Evolutionary conservation across 768 basidiomycete species (phyloP).

Genomic region (Thelephora ganbajun): DNA sequence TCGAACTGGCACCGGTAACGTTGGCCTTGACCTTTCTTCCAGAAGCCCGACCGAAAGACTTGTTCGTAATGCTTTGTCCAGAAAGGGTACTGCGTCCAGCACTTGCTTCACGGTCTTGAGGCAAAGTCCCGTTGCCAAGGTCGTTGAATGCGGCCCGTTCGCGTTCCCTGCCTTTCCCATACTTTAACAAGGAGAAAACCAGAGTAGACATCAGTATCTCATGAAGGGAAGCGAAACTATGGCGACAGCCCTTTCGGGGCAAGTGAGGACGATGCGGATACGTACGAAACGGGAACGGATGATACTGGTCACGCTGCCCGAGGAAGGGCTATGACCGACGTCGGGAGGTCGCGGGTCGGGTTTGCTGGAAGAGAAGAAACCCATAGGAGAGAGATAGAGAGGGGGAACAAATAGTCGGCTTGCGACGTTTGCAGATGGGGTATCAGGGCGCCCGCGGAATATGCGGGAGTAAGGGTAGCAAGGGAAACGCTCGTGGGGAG

Average conservation of each 20-base stretch:
- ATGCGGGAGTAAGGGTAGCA: no score
- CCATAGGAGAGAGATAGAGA: conserved; percentile 13
- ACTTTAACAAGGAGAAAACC: conserved; percentile 12
- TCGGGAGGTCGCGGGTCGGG: conserved; percentile 14
- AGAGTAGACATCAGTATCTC: conserved; percentile 1
- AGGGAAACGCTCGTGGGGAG: no score
- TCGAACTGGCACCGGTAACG: conserved; percentile 7
- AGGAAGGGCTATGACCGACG: conserved; percentile 9
- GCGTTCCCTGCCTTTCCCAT: conserved; percentile 19
- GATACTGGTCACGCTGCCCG: conserved; percentile 12
- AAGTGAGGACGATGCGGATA: conserved; percentile 4
- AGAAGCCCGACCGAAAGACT: neutral
- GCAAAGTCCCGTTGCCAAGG: conserved; percentile 4
- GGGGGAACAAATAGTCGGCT: no score
- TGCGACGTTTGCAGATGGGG: no score
- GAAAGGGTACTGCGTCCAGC: conserved; percentile 9
- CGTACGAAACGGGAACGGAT: conserved; percentile 27
- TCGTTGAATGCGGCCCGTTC: conserved; percentile 8
- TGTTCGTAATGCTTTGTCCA: conserved; percentile 1
- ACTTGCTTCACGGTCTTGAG: conserved; percentile 8
- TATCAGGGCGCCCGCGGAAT: no score
- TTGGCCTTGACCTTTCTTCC: conserved; percentile 11
- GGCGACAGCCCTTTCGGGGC: neutral
- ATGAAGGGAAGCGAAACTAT: neutral
- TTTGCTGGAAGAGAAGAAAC: conserved; percentile 26